phyloP scores from a whole-genome alignment of 306 rosid species.

The Ormosia emarginata region DNA sequence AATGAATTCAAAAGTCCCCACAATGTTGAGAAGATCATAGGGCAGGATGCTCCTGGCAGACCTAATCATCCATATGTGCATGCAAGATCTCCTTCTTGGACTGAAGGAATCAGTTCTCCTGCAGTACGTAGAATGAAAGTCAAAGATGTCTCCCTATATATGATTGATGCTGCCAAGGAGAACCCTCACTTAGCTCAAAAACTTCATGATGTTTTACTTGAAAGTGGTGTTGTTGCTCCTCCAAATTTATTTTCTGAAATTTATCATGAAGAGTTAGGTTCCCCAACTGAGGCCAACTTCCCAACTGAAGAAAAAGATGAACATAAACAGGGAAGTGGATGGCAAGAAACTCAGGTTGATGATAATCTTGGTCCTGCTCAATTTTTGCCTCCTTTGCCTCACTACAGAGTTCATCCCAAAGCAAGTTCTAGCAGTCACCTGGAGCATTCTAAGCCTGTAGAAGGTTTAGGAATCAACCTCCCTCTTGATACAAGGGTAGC shows the following conservation, averaged over 20 bases:
- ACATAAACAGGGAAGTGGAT: constrained; percentile 33
- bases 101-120: constrained; percentile 90
- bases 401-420: constrained; percentile 43
- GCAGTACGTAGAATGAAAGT: constrained; percentile 71
- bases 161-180: constrained; percentile 97
- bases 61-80: constrained; percentile 54
- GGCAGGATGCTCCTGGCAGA: constrained; percentile 43
- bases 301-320: constrained; percentile 44
- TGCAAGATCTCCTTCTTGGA: constrained; percentile 96
- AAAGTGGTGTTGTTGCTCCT: constrained; percentile 96
- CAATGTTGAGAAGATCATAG: constrained; percentile 39
- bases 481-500: constrained; percentile 46
- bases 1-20: constrained; percentile 37
- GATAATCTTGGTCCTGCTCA: constrained; percentile 35
- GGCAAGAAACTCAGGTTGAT: constrained; percentile 34
- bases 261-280: constrained; percentile 59
- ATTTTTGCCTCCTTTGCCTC: constrained; percentile 66
- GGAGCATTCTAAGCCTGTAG: constrained; percentile 53
- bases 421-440: constrained; percentile 49
- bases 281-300: constrained; percentile 35
- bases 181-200: constrained; percentile 90
- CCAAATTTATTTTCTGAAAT: constrained; percentile 77
- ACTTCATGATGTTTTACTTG: constrained; percentile 87
- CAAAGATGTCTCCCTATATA: constrained; percentile 87
- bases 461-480: constrained; percentile 54